These are phyloP conservation scores for Salix exigua DNA, from an alignment of 345 rosid species.

Conservation along the genomic window DNA sequence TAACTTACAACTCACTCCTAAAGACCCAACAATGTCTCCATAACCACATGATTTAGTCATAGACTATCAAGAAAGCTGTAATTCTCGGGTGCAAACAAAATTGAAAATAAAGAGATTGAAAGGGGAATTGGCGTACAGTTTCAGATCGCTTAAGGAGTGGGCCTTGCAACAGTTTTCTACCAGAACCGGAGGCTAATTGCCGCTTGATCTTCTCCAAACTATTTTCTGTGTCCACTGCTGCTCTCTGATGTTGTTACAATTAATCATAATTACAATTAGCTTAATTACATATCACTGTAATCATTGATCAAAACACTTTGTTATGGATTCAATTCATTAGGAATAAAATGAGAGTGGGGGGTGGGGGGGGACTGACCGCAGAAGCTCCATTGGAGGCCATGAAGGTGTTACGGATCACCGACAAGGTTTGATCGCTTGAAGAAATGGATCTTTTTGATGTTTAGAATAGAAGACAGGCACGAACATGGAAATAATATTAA, in stretches of 20 bases:
- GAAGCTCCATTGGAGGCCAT: constrained; percentile 94
- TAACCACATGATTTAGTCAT: neutral
- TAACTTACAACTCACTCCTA: too few relatives aligned
- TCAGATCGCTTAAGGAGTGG: constrained; percentile 99
- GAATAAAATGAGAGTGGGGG: neutral
- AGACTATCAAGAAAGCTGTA: neutral
- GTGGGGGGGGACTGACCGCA: constrained; percentile 41
- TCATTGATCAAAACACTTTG: constrained; percentile 1
- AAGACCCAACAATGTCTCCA: neutral
- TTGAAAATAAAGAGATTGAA: neutral
- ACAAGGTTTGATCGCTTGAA: neutral
- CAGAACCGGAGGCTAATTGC: constrained; percentile 90
- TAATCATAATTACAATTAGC: constrained; percentile 1
- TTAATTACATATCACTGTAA: neutral
- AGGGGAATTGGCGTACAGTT: constrained; percentile 46
- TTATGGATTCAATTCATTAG: neutral
- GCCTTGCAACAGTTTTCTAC: constrained; percentile 83
- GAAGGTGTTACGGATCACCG: constrained; percentile 16
- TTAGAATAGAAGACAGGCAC: neutral
- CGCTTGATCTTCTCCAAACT: constrained; percentile 97
- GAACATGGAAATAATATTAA: neutral
- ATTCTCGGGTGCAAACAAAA: neutral
- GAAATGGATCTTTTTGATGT: neutral
- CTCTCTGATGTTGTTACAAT: constrained; percentile 35
- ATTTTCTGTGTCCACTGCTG: constrained; percentile 50